A percentile compares a stretch with the other conserved stretches of the same genome.
These are phyloP conservation scores for Chloromonas sp. DNA, from an alignment of 163 green algal genomes.

Conservation along the genomic window DNA sequence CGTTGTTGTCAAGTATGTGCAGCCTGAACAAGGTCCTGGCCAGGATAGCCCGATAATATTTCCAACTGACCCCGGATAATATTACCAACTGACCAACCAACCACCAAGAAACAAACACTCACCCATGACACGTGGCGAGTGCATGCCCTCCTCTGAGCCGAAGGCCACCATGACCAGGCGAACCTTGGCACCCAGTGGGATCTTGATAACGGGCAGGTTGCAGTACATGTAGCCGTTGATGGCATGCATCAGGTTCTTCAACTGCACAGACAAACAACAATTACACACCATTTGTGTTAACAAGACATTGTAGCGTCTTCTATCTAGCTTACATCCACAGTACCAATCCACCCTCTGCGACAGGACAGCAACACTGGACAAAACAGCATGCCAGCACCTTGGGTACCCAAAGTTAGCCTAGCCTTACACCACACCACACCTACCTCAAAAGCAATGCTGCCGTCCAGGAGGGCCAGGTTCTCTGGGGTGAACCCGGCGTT, in stretches of 20 bases:
- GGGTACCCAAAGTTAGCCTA: no score
- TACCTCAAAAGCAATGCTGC: no score
- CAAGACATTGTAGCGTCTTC: no score
- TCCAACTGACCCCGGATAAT: not conserved
- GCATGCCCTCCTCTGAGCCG: slow-evolving; percentile 59
- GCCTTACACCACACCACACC: no score
- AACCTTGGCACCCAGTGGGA: not conserved
- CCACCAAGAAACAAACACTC: not conserved
- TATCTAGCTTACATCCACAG: no score
- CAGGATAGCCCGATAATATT: not conserved
- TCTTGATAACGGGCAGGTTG: slow-evolving; percentile 38
- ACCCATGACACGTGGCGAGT: slow-evolving; percentile 36
- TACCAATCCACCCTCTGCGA: no score
- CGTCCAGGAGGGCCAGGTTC: no score
- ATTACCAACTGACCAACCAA: not conserved
- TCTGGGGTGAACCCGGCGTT: no score
- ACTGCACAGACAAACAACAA: slow-evolving; percentile 9
- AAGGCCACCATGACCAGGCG: slow-evolving; percentile 50
- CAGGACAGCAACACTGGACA: no score
- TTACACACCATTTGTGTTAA: no score
- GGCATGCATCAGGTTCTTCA: slow-evolving; percentile 52
- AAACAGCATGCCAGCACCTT: no score
- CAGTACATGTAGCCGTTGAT: slow-evolving; percentile 75
- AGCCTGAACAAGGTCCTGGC: not conserved
- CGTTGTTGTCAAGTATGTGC: not conserved